Conservation (phyloP, 371 early-diverging fungal species). For the Rhizopus stolonifer region DNA sequence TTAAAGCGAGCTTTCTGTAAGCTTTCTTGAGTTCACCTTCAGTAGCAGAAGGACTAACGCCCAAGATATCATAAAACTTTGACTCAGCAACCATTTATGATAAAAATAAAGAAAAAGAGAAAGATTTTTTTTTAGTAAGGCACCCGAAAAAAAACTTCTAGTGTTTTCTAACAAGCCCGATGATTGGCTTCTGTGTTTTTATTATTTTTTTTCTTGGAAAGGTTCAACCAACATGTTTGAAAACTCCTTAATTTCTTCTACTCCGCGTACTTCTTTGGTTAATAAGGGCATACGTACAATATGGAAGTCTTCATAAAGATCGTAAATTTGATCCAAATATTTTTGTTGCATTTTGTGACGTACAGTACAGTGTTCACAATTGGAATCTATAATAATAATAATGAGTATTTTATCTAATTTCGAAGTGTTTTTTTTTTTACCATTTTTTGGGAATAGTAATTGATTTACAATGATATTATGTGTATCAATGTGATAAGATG, state of each 20-base stretch:
- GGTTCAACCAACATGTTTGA: constrained; percentile 90
- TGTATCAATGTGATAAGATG: constrained; percentile 94
- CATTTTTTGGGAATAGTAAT: constrained; percentile 91
- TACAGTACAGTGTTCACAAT: constrained; percentile 94
- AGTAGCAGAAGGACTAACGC: constrained; percentile 75
- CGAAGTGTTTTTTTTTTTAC: constrained; percentile 25
- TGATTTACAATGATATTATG: constrained; percentile 99
- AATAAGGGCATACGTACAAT: constrained; percentile 85
- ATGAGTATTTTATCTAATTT: not conserved
- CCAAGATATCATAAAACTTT: constrained; percentile 90
- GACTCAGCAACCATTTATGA: constrained; percentile 73
- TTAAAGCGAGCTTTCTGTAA: constrained; percentile 86
- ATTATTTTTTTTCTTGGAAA: constrained; percentile 38
- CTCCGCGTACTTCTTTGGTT: constrained; percentile 96
- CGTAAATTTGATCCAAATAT: constrained; percentile 96
- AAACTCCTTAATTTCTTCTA: constrained; percentile 87
- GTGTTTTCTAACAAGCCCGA: not conserved
- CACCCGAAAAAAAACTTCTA: not conserved
- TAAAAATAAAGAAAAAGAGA: constrained; percentile 1
- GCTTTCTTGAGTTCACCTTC: constrained; percentile 88
- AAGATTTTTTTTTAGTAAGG: not conserved
- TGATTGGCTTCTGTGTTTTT: constrained; percentile 20
- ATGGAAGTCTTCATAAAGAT: constrained; percentile 98
- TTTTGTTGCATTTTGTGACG: constrained; percentile 97
- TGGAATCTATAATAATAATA: constrained; percentile 55